phyloP scores from a whole-genome alignment of 1,284 basidiomycete genomes.

The Melanopsichium pennsylvanicum region DNA sequence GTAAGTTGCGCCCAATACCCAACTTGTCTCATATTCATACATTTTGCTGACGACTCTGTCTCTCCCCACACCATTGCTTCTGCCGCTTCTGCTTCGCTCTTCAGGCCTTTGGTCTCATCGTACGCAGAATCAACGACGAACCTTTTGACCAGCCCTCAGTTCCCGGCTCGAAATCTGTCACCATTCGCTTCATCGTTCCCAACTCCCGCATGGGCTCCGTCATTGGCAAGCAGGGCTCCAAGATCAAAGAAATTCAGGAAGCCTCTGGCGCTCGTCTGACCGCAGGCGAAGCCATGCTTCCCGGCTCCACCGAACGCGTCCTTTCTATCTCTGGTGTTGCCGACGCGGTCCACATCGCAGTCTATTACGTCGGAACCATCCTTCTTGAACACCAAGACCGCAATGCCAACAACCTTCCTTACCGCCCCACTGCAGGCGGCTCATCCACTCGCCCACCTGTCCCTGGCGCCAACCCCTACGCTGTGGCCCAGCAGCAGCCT shows the following conservation, averaged over 20 bases:
- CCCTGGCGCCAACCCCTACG: conserved; percentile 18
- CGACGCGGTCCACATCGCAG: conserved; percentile 99
- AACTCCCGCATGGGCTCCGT: conserved; percentile 99
- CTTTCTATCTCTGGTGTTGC: conserved; percentile 97
- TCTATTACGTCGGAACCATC: conserved; percentile 97
- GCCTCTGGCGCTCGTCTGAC: conserved; percentile 94
- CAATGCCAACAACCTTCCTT: conserved; percentile 64
- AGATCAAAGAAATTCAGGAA: conserved; percentile 99
- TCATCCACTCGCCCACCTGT: conserved; percentile 24
- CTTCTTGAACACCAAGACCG: conserved; percentile 89
- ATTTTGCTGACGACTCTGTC: too few species aligned
- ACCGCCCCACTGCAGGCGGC: conserved; percentile 62
- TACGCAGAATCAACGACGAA: conserved; percentile 98
- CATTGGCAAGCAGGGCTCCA: conserved; percentile 94
- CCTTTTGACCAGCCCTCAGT: conserved; percentile 97
- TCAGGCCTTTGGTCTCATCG: conserved; percentile 97
- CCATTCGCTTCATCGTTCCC: conserved; percentile 96
- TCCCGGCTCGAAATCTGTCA: conserved; percentile 95
- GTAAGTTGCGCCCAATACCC: conserved; percentile 70
- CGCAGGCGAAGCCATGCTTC: conserved; percentile 96
- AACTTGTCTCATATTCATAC: too few species aligned
- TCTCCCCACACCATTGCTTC: too few species aligned
- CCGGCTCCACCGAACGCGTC: conserved; percentile 91
- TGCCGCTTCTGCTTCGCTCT: neutral
- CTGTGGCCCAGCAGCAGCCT: conserved; percentile 17